phyloP scores from a whole-genome alignment of 345 rosid genomes.

The Streptanthus diversifolius region DNA sequence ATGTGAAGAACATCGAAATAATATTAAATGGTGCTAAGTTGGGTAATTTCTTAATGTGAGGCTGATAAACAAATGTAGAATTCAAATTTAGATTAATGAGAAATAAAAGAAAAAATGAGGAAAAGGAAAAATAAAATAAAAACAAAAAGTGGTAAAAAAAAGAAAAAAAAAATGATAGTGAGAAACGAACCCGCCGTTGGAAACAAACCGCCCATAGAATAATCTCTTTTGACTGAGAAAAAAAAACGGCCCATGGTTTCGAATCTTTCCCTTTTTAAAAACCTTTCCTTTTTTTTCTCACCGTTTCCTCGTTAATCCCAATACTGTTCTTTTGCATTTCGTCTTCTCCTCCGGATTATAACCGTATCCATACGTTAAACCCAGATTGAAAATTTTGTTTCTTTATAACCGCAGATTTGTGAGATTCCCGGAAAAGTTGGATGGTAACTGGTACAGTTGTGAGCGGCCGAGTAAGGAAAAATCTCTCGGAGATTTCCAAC shows the following conservation, averaged over 20 bases:
- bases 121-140: not conserved
- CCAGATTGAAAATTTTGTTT: not conserved
- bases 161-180: not conserved
- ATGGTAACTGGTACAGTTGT: slow-evolving; percentile 26
- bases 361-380: not conserved
- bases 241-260: slow-evolving; percentile 10
- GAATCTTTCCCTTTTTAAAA: not conserved
- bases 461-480: slow-evolving; percentile 8
- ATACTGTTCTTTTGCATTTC: not conserved
- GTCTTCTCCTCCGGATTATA: not conserved
- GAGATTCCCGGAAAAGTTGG: too few species aligned
- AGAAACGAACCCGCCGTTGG: slow-evolving; percentile 17
- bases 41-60: too few species aligned
- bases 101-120: not conserved
- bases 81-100: too few species aligned
- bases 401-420: not conserved
- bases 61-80: too few species aligned
- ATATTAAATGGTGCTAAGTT: too few species aligned
- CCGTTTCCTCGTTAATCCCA: slow-evolving; percentile 1
- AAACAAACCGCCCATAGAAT: slow-evolving; percentile 19
- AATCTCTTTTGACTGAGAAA: not conserved
- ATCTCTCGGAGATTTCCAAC: slow-evolving; percentile 7
- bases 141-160: not conserved
- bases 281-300: not conserved
- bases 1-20: too few species aligned